A percentile compares a stretch with the other conserved stretches of the same genome.
These are phyloP conservation scores for Ophiocytium majus DNA, from an alignment of 352 stramenopile species.

Conservation along the genomic window DNA sequence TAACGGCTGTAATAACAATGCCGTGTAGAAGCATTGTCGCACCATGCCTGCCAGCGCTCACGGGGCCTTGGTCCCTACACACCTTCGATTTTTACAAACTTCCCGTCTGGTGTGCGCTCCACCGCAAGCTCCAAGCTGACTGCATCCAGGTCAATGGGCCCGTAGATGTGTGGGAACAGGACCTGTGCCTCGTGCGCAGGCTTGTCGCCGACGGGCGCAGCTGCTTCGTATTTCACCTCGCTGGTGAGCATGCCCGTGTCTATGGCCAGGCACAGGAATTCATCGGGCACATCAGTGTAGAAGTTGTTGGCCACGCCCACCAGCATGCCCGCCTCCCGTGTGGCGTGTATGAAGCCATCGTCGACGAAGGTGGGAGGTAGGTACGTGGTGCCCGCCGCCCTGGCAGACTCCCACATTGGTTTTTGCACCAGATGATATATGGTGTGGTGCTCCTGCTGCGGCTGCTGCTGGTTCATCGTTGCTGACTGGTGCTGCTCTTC, in stretches of 20 bases:
- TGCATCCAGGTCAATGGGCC: conserved; percentile 35
- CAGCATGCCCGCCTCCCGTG: conserved; percentile 18
- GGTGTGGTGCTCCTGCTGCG: background rate
- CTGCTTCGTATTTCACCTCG: conserved; percentile 52
- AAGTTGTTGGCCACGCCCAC: conserved; percentile 47
- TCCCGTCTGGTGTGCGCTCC: conserved; percentile 23
- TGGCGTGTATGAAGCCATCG: conserved; percentile 53
- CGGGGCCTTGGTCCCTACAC: background rate
- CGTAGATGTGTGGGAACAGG: conserved; percentile 53
- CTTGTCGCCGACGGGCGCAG: conserved; percentile 45
- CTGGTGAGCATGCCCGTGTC: conserved; percentile 28
- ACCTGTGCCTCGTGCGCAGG: background rate
- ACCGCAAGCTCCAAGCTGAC: conserved; percentile 35
- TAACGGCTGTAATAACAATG: too few relatives aligned
- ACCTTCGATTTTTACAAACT: conserved; percentile 33
- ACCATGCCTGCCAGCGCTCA: too few relatives aligned
- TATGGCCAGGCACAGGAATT: conserved; percentile 46
- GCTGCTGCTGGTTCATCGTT: too few relatives aligned
- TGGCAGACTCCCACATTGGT: conserved; percentile 24
- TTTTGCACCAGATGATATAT: conserved; percentile 54
- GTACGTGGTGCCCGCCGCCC: conserved; percentile 19
- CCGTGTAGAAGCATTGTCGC: too few relatives aligned
- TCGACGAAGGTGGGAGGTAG: conserved; percentile 38
- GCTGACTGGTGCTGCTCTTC: too few relatives aligned
- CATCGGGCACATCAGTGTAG: conserved; percentile 41